A percentile compares a stretch with the other conserved stretches of the same genome.
These are phyloP conservation scores for Avena eriantha DNA, from an alignment of 176 grass and related monocot genomes.

Conservation along the genomic window DNA sequence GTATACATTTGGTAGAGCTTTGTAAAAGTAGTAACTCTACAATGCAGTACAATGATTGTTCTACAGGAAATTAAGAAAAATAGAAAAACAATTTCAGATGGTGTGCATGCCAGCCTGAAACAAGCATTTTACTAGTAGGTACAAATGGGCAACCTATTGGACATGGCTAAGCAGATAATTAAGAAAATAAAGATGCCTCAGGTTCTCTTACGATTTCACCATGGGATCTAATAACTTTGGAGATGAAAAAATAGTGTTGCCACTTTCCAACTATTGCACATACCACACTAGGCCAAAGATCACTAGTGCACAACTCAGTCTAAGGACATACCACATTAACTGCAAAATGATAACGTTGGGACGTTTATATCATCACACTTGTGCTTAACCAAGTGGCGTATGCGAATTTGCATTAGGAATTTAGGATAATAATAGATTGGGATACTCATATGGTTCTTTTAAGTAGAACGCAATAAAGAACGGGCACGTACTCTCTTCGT, in stretches of 20 bases:
- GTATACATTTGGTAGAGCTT: not conserved
- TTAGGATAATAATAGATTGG: not conserved
- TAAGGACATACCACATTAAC: not conserved
- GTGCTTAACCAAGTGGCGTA: not conserved
- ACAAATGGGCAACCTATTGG: not conserved
- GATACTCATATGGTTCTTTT: not conserved
- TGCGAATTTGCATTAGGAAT: not conserved
- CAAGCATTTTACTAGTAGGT: not conserved
- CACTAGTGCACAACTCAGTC: not conserved
- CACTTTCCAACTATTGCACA: not conserved
- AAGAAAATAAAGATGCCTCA: not conserved
- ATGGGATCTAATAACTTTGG: not conserved
- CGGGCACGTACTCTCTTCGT: conserved; percentile 35
- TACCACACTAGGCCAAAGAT: not conserved
- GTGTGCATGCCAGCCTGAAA: not conserved
- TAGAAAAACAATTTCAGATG: not conserved
- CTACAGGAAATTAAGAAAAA: not conserved
- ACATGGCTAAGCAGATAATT: not conserved
- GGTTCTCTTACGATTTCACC: not conserved
- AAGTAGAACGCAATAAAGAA: not conserved
- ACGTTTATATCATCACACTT: not conserved
- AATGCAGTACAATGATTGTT: not conserved
- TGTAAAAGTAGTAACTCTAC: not conserved
- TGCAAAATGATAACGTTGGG: not conserved
- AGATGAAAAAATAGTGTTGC: not conserved